Evolutionary conservation across 345 rosid species (phyloP).

Genomic region (Rhodamnia argentea): DNA sequence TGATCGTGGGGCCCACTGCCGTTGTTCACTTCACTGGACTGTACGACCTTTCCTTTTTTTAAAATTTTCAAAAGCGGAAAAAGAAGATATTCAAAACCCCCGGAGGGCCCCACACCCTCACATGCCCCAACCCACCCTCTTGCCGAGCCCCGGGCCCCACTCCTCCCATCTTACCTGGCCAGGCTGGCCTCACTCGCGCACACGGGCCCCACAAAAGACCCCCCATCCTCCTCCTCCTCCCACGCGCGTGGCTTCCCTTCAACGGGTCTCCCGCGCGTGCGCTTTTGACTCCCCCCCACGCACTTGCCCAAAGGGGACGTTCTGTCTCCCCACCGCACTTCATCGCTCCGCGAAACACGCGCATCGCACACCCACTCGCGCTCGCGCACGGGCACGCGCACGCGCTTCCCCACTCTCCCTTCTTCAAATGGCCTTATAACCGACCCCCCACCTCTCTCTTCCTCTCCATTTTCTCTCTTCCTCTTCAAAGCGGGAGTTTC

Average conservation of each 20-base stretch:
- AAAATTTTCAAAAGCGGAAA: background rate
- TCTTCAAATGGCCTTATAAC: background rate
- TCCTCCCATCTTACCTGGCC: background rate
- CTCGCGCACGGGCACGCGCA: background rate
- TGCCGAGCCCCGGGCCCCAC: background rate
- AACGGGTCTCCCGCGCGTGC: background rate
- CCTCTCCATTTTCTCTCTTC: background rate
- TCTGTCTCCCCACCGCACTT: background rate
- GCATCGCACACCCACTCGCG: background rate
- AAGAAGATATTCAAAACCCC: background rate
- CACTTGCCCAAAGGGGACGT: background rate
- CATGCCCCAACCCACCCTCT: background rate
- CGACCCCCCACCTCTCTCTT: background rate
- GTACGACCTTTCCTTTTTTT: background rate
- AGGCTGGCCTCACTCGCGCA: background rate
- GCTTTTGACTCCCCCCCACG: background rate
- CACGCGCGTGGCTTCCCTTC: too few species aligned
- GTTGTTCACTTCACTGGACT: background rate
- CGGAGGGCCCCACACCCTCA: background rate
- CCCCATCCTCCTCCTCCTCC: background rate
- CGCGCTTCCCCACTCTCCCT: background rate
- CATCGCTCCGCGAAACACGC: too few species aligned
- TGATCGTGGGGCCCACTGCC: too few species aligned
- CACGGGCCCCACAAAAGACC: background rate
- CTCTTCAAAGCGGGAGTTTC: background rate